Evolutionary conservation across 345 rosid species (phyloP), one percentile per base, ranked within the genome.

Genomic region (Brassica carinata): DNA sequence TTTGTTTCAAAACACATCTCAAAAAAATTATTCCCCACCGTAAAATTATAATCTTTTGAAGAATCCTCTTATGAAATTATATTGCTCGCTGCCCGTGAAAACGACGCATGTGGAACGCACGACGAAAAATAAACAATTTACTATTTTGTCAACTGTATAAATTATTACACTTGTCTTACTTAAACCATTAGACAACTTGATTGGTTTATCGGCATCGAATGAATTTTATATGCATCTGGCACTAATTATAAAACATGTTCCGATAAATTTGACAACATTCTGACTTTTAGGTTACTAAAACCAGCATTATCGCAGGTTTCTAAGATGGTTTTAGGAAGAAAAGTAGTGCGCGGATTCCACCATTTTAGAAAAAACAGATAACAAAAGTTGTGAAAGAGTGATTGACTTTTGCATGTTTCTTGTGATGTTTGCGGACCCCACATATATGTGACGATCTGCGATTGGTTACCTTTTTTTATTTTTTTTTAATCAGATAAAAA

Each of bases 141-240:
- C 55, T n/a, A 3, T 36, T 38, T 38, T 59, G 67, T 58, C 19
- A 76, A 67, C 79, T 40, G n/a, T 68, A 40, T 68, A 68, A 36
- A 38, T 38, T 5, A 59, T 59, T 23, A 23, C 2, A 59, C 10
- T 8, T 9, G 29, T 59, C 64, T 59, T 48, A 13, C 17, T 48
- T 48, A 48, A 59, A 9, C n/a, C 31, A 59, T 10, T 23, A 23
- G 26, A 59, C 10, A 23, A 23, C 31, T 59, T 23, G 65, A 26
- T 61, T 61, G 65, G 15, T 61, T 61, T 26, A 26, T 59, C 64
- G 10, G 31, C 64, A 59, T 59, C 64, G 7, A 61, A 61, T 61
- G 8, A 53, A 61, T 10, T 10, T 27, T 5, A 26, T 61, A 61
- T 61, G 65, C 65, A 14, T 61, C 26, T 61, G 58, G 19, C 26